Conservation (phyloP, 2,329 filamentous ascomycete genomes). For the Colletotrichum godetiae region DNA sequence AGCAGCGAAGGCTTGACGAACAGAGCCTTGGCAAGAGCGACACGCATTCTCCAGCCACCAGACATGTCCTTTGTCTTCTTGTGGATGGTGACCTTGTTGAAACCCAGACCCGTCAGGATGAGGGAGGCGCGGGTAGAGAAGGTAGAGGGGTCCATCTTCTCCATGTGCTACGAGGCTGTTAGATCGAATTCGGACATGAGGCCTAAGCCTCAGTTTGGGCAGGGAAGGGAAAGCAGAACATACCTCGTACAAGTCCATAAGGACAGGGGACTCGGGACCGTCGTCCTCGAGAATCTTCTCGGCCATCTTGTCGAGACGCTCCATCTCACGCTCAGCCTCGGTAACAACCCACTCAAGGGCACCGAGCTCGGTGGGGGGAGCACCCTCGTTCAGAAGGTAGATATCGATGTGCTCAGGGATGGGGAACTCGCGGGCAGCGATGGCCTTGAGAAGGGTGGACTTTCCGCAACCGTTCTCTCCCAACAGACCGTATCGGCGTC, state of each 20-base stretch:
- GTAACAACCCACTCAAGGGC: slow-evolving; percentile 97
- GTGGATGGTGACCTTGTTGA: slow-evolving; percentile 97
- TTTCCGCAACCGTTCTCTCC: slow-evolving; percentile 99
- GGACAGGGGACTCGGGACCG: slow-evolving; percentile 88
- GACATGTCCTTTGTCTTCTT: slow-evolving; percentile 99
- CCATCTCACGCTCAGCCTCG: slow-evolving; percentile 93
- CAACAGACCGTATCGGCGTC: slow-evolving; percentile 91
- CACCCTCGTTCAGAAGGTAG: slow-evolving; percentile 97
- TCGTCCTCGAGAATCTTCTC: slow-evolving; percentile 93
- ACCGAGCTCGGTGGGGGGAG: slow-evolving; percentile 86
- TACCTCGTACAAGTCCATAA: slow-evolving; percentile 97
- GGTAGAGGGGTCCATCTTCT: slow-evolving; percentile 98
- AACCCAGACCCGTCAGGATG: slow-evolving; percentile 97
- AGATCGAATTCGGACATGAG: background rate
- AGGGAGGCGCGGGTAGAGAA: slow-evolving; percentile 96
- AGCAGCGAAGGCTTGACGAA: slow-evolving; percentile 98
- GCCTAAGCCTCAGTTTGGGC: background rate
- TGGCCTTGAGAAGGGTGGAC: slow-evolving; percentile 96
- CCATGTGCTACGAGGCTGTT: slow-evolving; percentile 79
- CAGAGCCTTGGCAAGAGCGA: slow-evolving; percentile 94
- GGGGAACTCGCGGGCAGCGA: slow-evolving; percentile 92
- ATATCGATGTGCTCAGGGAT: slow-evolving; percentile 98
- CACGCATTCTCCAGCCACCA: slow-evolving; percentile 99
- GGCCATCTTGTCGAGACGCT: slow-evolving; percentile 86
- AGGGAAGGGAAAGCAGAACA: slow-evolving; percentile 45